Evolutionary conservation across 768 basidiomycete genomes (phyloP).

Genomic region (Candolleomyces efflorescens): DNA sequence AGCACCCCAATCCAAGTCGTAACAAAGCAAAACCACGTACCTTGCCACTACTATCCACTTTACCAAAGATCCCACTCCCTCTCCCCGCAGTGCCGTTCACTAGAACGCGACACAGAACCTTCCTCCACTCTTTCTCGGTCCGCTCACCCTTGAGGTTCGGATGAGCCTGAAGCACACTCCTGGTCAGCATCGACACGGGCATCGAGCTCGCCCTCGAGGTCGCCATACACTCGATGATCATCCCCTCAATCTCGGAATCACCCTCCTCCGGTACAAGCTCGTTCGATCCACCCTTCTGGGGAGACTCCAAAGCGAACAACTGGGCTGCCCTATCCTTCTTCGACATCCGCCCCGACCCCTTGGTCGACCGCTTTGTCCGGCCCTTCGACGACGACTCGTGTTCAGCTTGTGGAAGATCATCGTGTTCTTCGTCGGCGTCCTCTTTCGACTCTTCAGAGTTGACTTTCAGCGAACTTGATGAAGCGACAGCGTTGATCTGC

Average conservation of each 20-base stretch:
- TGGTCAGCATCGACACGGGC: slow-evolving; percentile 49
- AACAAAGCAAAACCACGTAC: slow-evolving; percentile 27
- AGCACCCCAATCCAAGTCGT: not conserved
- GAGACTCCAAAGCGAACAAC: not conserved
- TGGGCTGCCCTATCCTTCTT: not conserved
- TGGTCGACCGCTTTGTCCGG: not conserved
- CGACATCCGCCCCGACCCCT: not conserved
- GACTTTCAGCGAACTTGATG: not conserved
- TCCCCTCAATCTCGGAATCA: slow-evolving; percentile 50
- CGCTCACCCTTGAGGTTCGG: slow-evolving; percentile 44
- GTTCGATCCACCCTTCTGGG: not conserved
- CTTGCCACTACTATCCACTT: slow-evolving; percentile 63
- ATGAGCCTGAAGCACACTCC: slow-evolving; percentile 46
- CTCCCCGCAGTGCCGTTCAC: slow-evolving; percentile 36
- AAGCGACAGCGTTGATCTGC: not conserved
- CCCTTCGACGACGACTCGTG: not conserved
- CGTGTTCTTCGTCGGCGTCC: not conserved
- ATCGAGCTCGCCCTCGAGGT: slow-evolving; percentile 69
- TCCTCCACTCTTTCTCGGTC: slow-evolving; percentile 44
- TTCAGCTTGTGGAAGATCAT: not conserved
- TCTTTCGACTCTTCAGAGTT: not conserved
- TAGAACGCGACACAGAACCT: slow-evolving; percentile 47
- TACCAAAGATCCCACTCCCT: slow-evolving; percentile 63
- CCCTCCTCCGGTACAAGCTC: not conserved
- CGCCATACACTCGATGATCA: slow-evolving; percentile 69